Evolutionary conservation across 805 yeast genomes (phyloP).

Genomic region (Ogataea methylovora): DNA sequence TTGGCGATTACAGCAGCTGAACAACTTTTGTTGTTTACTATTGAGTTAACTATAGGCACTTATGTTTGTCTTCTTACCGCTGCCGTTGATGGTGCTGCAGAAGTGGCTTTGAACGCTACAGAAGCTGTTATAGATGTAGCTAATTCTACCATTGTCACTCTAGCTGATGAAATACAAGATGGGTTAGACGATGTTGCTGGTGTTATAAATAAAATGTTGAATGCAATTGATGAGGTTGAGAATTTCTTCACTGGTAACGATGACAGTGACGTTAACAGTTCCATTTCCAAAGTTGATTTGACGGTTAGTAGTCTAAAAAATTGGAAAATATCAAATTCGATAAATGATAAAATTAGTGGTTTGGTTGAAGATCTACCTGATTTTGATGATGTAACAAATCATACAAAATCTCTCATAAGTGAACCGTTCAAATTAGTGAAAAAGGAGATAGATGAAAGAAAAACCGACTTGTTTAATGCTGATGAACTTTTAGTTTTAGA

Average conservation of each 20-base stretch:
- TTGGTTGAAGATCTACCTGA: slow-evolving; percentile 52
- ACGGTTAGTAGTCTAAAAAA: slow-evolving; percentile 49
- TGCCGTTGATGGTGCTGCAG: slow-evolving; percentile 63
- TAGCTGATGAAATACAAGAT: slow-evolving; percentile 56
- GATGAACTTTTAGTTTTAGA: slow-evolving; percentile 34
- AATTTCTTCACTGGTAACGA: slow-evolving; percentile 46
- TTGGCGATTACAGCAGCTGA: slow-evolving; percentile 50
- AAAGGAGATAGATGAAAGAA: slow-evolving; percentile 23
- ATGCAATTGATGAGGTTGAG: slow-evolving; percentile 44
- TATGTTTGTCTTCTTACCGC: slow-evolving; percentile 77
- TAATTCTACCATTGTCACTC: slow-evolving; percentile 46
- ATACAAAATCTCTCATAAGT: slow-evolving; percentile 45
- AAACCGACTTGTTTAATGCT: slow-evolving; percentile 7
- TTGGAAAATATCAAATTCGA: slow-evolving; percentile 57
- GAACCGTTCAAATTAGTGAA: slow-evolving; percentile 52
- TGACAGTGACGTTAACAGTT: slow-evolving; percentile 24
- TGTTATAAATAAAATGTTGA: slow-evolving; percentile 47
- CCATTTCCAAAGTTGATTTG: slow-evolving; percentile 43
- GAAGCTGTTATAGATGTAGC: slow-evolving; percentile 53
- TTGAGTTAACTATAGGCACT: slow-evolving; percentile 78
- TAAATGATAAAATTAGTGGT: slow-evolving; percentile 47
- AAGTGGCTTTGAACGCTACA: slow-evolving; percentile 67
- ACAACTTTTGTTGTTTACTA: slow-evolving; percentile 49
- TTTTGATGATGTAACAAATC: slow-evolving; percentile 55
- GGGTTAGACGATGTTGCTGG: slow-evolving; percentile 57